Evolutionary conservation across 192 early-diverging fungal genomes (phyloP).

Genomic region (Polychytrium aggregatum): DNA sequence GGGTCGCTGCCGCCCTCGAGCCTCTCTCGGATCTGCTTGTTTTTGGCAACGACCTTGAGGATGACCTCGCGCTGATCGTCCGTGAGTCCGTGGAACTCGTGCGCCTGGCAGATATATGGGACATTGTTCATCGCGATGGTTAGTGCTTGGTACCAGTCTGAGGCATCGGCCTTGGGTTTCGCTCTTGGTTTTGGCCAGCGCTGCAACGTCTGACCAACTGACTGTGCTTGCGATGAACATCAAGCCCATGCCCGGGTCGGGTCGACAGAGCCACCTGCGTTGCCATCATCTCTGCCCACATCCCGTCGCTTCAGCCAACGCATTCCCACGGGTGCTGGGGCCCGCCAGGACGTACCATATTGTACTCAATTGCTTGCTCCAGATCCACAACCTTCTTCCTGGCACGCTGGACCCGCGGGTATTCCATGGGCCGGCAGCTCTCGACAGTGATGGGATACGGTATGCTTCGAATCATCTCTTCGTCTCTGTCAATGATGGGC

Average conservation of each 20-base stretch:
- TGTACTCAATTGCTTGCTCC: slow-evolving; percentile 2
- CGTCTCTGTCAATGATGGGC: neutral
- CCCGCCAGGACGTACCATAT: slow-evolving; percentile 4
- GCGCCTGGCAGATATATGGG: too few species aligned
- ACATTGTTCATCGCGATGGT: too few species aligned
- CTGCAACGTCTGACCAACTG: too few species aligned
- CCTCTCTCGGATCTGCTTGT: slow-evolving; percentile 2
- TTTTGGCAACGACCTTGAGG: slow-evolving; percentile 7
- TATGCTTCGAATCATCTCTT: neutral
- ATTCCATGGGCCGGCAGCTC: neutral
- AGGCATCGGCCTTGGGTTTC: too few species aligned
- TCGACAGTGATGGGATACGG: neutral
- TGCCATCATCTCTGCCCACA: too few species aligned
- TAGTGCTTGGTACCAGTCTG: too few species aligned
- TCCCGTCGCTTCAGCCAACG: too few species aligned
- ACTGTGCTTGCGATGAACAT: too few species aligned
- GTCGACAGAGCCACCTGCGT: too few species aligned
- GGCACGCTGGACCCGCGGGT: neutral
- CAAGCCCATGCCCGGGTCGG: too few species aligned
- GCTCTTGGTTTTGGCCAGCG: too few species aligned
- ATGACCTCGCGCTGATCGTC: slow-evolving; percentile 4
- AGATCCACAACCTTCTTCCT: neutral
- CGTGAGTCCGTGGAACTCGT: slow-evolving; percentile 12
- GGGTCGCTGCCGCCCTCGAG: neutral
- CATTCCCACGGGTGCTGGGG: too few species aligned